Base-by-base conservation (phyloP, 352 stramenopile species). In the Phytophthora rubi region DNA sequence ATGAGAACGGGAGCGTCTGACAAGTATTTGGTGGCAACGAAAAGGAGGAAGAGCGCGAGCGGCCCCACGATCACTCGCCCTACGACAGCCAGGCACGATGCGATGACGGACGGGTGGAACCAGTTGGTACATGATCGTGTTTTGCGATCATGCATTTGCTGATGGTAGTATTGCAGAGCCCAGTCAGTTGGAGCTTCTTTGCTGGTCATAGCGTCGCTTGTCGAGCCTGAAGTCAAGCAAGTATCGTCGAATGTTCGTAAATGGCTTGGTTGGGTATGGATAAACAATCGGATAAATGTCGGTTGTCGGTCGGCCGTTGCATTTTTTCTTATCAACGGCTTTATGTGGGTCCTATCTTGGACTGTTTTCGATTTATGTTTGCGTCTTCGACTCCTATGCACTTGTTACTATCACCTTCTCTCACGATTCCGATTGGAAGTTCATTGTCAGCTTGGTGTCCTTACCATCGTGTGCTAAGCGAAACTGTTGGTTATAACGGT, bases 1-100 rank as follows among this genome's bases (percentile, higher is more conserved):
- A 44, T 61, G 13, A 61, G 51, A 1, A 61, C 39, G 3, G 55
- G 26, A 2, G 35, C 55, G n/a, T 61, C 55, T 21, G 39, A 39
- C 6, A 61, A 15, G 44, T 61, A 61, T 3, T 13, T 23, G 6
- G 55, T 61, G 21, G 6, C 15, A 3, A 39, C 12, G 15, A 23
- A 51, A 21, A 61, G 55, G 6, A 61, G 28, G 10, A 37, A 6
- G 2, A 61, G 35, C 8, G 55, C 55, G 21, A 53, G 15, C 2
- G 55, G 55, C 3, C 55, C 55, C 3, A 61, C 6, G 6, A 61
- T 1, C 4, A 61, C 28, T 12, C 55, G 55, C 6, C 55, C 55
- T 21, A 23, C 8, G 55, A 61, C 18, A 7, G 55, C 37, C 10
- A 61, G 4, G 7, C 39, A 53, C 21, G 37, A 23, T 28, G 18